Conservation (phyloP, 208 protist genomes). For the Leishmania martiniquensis region DNA sequence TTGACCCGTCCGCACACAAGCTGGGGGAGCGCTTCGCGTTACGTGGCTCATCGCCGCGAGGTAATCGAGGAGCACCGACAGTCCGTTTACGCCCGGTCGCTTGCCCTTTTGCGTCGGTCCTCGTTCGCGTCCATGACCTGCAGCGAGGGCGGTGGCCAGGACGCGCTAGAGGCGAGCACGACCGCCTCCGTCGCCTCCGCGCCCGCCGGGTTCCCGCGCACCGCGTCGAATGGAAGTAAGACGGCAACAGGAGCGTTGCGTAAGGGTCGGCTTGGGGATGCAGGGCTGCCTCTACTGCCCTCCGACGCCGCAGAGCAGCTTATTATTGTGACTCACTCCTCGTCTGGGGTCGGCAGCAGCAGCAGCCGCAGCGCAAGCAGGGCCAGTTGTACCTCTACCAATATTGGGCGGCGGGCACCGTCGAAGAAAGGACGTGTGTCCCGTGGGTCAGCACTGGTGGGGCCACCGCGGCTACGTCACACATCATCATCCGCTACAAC, state of each 20-base stretch:
- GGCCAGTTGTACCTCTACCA: conserved; percentile 11
- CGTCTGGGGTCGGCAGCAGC: conserved; percentile 4
- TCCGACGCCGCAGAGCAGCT: not conserved
- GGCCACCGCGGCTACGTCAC: conserved; percentile 3
- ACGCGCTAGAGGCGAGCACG: conserved; percentile 24
- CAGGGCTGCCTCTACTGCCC: not conserved
- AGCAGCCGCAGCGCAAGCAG: conserved; percentile 3
- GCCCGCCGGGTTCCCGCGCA: conserved; percentile 38
- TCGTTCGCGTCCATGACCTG: conserved; percentile 47
- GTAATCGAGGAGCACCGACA: conserved; percentile 50
- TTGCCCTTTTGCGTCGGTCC: conserved; percentile 37
- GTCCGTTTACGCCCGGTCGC: conserved; percentile 53
- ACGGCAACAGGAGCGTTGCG: conserved; percentile 38
- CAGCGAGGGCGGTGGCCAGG: conserved; percentile 15
- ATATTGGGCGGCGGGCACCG: not conserved
- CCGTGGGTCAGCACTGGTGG: conserved; percentile 15
- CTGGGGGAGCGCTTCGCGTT: conserved; percentile 74
- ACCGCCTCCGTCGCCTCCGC: conserved; percentile 41
- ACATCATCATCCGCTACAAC: not conserved
- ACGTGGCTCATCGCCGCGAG: conserved; percentile 37
- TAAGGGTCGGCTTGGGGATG: conserved; percentile 39
- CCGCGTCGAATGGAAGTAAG: conserved; percentile 39
- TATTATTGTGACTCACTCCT: conserved; percentile 1
- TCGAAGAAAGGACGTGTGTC: conserved; percentile 22
- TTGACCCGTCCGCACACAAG: conserved; percentile 84